phyloP scores from a whole-genome alignment of 2,329 filamentous ascomycete genomes.

The Neopestalotiopsis sp. region DNA sequence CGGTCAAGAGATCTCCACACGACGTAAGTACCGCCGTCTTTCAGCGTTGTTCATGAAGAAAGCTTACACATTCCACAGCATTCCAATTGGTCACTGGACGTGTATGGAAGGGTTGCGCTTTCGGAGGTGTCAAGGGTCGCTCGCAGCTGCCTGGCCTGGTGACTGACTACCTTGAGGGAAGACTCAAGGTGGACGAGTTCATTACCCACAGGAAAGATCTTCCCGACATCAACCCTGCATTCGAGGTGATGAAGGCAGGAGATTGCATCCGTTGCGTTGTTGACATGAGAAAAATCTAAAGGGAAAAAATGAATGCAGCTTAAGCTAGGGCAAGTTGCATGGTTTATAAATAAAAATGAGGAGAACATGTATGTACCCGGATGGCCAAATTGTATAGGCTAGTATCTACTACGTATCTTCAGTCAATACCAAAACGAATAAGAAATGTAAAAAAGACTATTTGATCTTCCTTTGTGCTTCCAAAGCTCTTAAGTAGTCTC shows the following conservation, averaged over 20 bases:
- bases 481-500: too few species aligned
- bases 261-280: slow-evolving; percentile 98
- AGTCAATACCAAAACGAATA: not conserved
- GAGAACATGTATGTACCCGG: slow-evolving; percentile 14
- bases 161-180: slow-evolving; percentile 84
- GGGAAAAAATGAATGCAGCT: not conserved
- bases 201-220: slow-evolving; percentile 94
- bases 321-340: not conserved
- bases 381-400: slow-evolving; percentile 6
- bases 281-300: slow-evolving; percentile 50
- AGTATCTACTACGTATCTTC: not conserved
- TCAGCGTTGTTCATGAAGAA: not conserved
- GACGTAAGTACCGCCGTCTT: slow-evolving; percentile 68
- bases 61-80: slow-evolving; percentile 55
- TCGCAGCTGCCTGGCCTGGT: slow-evolving; percentile 88
- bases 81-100: slow-evolving; percentile 99
- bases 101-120: slow-evolving; percentile 97
- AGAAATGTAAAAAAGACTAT: not conserved
- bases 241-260: slow-evolving; percentile 91
- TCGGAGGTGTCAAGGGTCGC: slow-evolving; percentile 97
- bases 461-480: too few species aligned
- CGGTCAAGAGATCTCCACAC: slow-evolving; percentile 91
- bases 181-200: slow-evolving; percentile 98
- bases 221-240: slow-evolving; percentile 84
- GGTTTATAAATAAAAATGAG: slow-evolving; percentile 3